phyloP scores from a whole-genome alignment of 805 yeast genomes.

The Wilhelminamyces savonicus region DNA sequence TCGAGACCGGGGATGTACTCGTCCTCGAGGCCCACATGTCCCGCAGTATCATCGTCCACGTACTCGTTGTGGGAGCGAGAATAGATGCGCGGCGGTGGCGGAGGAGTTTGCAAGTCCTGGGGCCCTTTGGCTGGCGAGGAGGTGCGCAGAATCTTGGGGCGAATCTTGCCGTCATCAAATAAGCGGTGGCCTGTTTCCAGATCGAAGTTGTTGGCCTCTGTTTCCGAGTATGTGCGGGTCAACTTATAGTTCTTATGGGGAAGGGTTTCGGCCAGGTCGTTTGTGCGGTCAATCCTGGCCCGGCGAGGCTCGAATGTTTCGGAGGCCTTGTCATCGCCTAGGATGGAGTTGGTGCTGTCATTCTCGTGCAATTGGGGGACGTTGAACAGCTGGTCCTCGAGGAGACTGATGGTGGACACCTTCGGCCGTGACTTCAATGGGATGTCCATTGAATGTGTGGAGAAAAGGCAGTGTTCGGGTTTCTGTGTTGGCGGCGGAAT shows the following conservation, averaged over 20 bases:
- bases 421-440: slow-evolving; percentile 35
- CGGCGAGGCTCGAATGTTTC: too few relatives aligned
- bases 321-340: too few relatives aligned
- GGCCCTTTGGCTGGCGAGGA: slow-evolving; percentile 6
- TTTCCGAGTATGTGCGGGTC: slow-evolving; percentile 58
- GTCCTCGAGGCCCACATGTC: slow-evolving; percentile 52
- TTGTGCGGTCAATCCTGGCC: too few relatives aligned
- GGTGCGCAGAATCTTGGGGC: slow-evolving; percentile 31
- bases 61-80: slow-evolving; percentile 23
- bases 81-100: slow-evolving; percentile 16
- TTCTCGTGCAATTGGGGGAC: too few relatives aligned
- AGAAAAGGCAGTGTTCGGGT: too few relatives aligned
- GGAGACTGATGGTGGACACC: slow-evolving; percentile 28
- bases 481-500: too few relatives aligned
- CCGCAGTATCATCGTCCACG: slow-evolving; percentile 10
- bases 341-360: too few relatives aligned
- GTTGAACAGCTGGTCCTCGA: slow-evolving; percentile 14
- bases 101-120: slow-evolving; percentile 3
- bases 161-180: slow-evolving; percentile 46
- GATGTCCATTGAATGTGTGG: slow-evolving; percentile 37
- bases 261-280: too few relatives aligned
- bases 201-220: slow-evolving; percentile 57
- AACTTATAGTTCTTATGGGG: slow-evolving; percentile 18
- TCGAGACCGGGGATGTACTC: slow-evolving; percentile 73
- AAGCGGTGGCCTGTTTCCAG: slow-evolving; percentile 47